Conservation (phyloP, 2,329 filamentous ascomycete species). For the Claviceps africana region DNA sequence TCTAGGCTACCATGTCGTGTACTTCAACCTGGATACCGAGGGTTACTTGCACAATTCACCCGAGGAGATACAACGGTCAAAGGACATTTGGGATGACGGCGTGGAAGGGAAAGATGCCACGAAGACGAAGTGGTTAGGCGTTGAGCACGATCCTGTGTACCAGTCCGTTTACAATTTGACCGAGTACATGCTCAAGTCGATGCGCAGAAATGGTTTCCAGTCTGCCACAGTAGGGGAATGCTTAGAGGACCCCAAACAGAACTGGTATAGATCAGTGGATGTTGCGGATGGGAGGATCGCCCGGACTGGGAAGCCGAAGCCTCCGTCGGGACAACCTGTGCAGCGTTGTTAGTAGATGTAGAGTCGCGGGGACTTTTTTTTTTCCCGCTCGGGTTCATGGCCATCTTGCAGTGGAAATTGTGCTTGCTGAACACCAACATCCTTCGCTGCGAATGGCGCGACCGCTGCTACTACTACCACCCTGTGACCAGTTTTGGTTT, state of each 20-base stretch:
- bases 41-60: slow-evolving; percentile 41
- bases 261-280: slow-evolving; percentile 1
- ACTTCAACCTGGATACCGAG: slow-evolving; percentile 47
- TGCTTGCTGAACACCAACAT: no score
- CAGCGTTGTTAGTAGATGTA: neutral
- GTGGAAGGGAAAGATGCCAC: slow-evolving; percentile 19
- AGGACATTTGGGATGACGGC: slow-evolving; percentile 23
- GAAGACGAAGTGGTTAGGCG: slow-evolving; percentile 30
- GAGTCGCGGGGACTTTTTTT: no score
- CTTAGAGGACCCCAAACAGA: neutral
- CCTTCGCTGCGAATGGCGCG: no score
- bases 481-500: no score
- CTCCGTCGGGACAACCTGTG: neutral
- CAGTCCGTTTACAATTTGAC: slow-evolving; percentile 30
- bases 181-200: slow-evolving; percentile 26
- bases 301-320: neutral
- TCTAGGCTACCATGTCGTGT: slow-evolving; percentile 43
- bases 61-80: slow-evolving; percentile 31
- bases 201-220: slow-evolving; percentile 26
- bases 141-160: slow-evolving; percentile 37
- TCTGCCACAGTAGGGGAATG: slow-evolving; percentile 28
- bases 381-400: no score
- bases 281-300: neutral
- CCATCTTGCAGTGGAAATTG: no score
- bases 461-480: no score